Evolutionary conservation across 192 early-diverging fungal species (phyloP).

Genomic region (Funneliformis mosseae): DNA sequence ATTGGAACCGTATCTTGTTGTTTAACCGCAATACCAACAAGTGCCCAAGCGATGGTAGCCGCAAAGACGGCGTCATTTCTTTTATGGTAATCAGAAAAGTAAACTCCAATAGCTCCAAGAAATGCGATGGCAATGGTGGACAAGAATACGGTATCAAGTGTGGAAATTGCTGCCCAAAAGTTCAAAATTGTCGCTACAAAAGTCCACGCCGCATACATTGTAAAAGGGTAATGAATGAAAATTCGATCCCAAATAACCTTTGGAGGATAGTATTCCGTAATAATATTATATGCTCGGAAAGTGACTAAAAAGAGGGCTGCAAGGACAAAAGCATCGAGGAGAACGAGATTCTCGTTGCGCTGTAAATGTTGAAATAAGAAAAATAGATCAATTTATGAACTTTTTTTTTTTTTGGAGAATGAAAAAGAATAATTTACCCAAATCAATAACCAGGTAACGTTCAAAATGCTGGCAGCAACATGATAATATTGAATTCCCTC

Average conservation of each 20-base stretch:
- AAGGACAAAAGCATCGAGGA: background rate
- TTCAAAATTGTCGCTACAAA: slow-evolving; percentile 34
- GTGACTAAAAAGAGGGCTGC: background rate
- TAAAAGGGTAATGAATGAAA: slow-evolving; percentile 48
- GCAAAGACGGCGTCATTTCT: slow-evolving; percentile 45
- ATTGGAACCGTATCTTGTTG: background rate
- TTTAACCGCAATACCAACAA: slow-evolving; percentile 6
- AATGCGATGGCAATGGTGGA: slow-evolving; percentile 17
- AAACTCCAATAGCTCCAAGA: slow-evolving; percentile 34
- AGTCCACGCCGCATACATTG: slow-evolving; percentile 42
- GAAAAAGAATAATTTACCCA: slow-evolving; percentile 8
- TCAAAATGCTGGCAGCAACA: slow-evolving; percentile 4
- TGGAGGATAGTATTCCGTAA: slow-evolving; percentile 42
- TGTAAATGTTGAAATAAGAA: background rate
- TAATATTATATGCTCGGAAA: slow-evolving; percentile 35
- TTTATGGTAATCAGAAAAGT: slow-evolving; percentile 43
- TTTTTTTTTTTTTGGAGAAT: background rate
- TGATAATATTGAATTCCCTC: slow-evolving; percentile 12
- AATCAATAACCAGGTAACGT: background rate
- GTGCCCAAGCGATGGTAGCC: slow-evolving; percentile 43
- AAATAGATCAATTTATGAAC: background rate
- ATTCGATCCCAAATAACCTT: slow-evolving; percentile 39
- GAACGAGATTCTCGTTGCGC: background rate
- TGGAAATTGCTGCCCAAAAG: slow-evolving; percentile 29
- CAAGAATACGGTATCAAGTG: slow-evolving; percentile 4